A percentile compares a stretch with the other conserved stretches of the same genome.
These are phyloP conservation scores for Cyberlindnera mrakii DNA, from an alignment of 805 yeast species.

Conservation along the genomic window DNA sequence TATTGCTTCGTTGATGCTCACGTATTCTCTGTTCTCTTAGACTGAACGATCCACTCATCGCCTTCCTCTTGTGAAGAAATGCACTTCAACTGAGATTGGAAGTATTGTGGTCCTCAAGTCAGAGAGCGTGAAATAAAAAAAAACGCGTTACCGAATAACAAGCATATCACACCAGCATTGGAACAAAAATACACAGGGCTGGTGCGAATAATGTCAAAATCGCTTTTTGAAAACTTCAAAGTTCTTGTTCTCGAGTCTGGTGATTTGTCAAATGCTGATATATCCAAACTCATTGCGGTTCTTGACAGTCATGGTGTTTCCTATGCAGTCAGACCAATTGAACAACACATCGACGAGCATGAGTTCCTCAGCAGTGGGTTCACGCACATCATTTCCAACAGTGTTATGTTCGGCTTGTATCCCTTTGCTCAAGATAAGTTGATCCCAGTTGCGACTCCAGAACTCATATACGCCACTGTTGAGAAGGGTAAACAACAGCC, in stretches of 20 bases:
- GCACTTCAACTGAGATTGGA: too few relatives aligned
- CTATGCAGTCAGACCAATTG: slow-evolving; percentile 14
- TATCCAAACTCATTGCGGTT: slow-evolving; percentile 13
- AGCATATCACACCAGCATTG: background rate
- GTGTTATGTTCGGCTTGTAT: slow-evolving; percentile 39
- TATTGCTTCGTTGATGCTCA: too few relatives aligned
- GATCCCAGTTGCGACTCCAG: slow-evolving; percentile 59
- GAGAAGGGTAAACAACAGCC: slow-evolving; percentile 37
- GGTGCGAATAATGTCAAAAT: slow-evolving; percentile 8
- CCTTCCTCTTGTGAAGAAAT: too few relatives aligned
- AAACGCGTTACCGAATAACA: background rate
- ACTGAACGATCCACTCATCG: too few relatives aligned
- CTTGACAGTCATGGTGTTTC: slow-evolving; percentile 23
- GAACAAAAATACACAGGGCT: background rate
- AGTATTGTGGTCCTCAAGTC: too few relatives aligned
- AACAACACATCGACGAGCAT: slow-evolving; percentile 17
- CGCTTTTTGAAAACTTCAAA: slow-evolving; percentile 18
- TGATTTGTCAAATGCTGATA: slow-evolving; percentile 9
- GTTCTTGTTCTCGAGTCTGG: slow-evolving; percentile 18
- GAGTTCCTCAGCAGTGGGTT: slow-evolving; percentile 16
- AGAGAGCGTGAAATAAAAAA: background rate
- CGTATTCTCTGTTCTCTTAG: too few relatives aligned
- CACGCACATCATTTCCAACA: slow-evolving; percentile 48
- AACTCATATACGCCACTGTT: slow-evolving; percentile 53
- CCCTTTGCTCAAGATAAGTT: slow-evolving; percentile 39